Conservation (phyloP, 108 stramenopile genomes). For the Cylindrotheca closterium region DNA sequence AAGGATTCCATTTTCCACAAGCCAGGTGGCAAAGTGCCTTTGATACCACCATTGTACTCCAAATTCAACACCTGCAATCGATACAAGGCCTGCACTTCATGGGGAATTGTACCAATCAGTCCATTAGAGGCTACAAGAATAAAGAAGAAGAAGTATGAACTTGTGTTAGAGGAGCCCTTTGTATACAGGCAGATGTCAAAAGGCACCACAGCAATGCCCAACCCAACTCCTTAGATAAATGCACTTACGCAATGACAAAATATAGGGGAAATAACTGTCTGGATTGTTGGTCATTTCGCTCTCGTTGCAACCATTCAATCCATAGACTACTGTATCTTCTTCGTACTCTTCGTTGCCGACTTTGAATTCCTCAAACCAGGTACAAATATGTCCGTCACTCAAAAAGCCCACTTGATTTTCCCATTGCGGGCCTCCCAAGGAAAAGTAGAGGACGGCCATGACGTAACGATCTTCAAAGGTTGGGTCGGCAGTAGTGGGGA, state of each 20-base stretch:
- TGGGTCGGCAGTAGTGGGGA: slow-evolving; percentile 1
- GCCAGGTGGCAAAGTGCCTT: slow-evolving; percentile 12
- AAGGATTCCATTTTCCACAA: slow-evolving; percentile 15
- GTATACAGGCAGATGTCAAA: slow-evolving; percentile 26
- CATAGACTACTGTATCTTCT: background rate
- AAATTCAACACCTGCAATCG: slow-evolving; percentile 37
- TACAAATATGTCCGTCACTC: slow-evolving; percentile 45
- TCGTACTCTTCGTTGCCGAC: slow-evolving; percentile 11
- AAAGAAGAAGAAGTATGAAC: background rate
- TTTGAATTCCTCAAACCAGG: slow-evolving; percentile 32
- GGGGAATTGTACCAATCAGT: slow-evolving; percentile 2
- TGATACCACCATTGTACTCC: slow-evolving; percentile 22
- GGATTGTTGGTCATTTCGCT: too few species aligned
- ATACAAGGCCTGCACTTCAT: slow-evolving; percentile 17
- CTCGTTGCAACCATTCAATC: background rate
- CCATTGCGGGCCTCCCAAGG: slow-evolving; percentile 45
- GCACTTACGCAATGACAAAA: too few species aligned
- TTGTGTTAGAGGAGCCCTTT: background rate
- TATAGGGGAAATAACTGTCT: too few species aligned
- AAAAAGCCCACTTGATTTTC: slow-evolving; percentile 40
- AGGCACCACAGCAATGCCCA: slow-evolving; percentile 3
- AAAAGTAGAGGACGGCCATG: slow-evolving; percentile 47
- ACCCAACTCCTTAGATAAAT: too few species aligned
- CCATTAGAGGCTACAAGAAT: slow-evolving; percentile 10
- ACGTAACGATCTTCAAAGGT: slow-evolving; percentile 36